Evolutionary conservation across 2,329 filamentous ascomycete genomes (phyloP), one percentile per base, ranked within the genome.

Genomic region (Aspergillus hortae): DNA sequence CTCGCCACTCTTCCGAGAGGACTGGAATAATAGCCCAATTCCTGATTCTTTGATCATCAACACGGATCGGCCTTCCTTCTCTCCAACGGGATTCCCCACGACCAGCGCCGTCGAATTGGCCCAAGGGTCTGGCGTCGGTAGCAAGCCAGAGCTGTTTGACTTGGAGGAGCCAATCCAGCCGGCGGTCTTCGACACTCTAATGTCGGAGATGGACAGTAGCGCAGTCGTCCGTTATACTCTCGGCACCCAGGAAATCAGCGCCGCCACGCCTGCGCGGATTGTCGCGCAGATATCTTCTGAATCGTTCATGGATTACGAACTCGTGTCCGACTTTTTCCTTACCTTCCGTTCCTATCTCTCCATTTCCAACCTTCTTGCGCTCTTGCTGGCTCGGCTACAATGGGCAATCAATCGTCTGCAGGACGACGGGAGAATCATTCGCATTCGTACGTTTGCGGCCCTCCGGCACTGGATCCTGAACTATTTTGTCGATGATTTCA

Each of bases 401-500:
- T 99, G 94, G 94, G 91, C 94, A 0, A 79, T 96, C 45, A 83
- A 82, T 44, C 83, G 89, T 50, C 77, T 82, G 44, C 90, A 95
- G 66, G 90, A 96, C 67, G 85, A 86, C 52, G 94, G 94, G 36
- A 89, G 91, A 66, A 90, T 99, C 48, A 94, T 96, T n/a, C 85
- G 92, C 46, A 95, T 99, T 14, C 84, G 94, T 40, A 95, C 92
- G 0, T 99, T 97, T 74, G 94, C 96, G 23, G 94, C 94, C 6
- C 80, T 97, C 42, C 85, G 94, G 51, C 94, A 99, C 71, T 99
- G 94, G 94, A 92, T 97, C 52, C 74, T 99, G 56, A 99, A 99
- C 69, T 99, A 99, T 71, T 99, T 97, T 61, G 81, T 89, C 50
- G 94, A 99, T 66, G 94, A 99, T 67, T 99, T 96, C 67, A 83